Evolutionary conservation across 345 rosid genomes (phyloP), one percentile per base, ranked within the genome.

Genomic region (Salix exigua): DNA sequence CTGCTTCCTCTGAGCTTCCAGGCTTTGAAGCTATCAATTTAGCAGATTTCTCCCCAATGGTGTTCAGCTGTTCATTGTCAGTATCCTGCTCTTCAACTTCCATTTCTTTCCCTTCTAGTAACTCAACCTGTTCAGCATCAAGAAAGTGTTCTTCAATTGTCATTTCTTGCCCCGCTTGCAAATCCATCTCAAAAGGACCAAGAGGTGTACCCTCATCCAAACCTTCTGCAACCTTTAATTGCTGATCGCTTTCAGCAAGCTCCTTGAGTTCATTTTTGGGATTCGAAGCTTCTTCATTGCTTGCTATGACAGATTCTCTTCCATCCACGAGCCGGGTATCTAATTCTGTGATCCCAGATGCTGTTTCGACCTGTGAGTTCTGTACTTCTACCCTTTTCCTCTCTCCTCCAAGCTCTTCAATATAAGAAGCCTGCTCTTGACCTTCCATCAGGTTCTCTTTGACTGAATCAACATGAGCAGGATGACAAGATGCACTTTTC

Each of bases 51-150:
- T 83, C 83, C 71, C 77, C 82, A 5, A 26, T 38, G 42, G 33
- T 65, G 38, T 66, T 37, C 12, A 58, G 75, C 53, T 86, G 81
- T 63, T 85, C 85, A 65, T 71, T 58, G 12, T 83, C 82, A 35
- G 68, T 70, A 64, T 72, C 82, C 51, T 50, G 86, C 62, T 82
- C 87, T 70, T 83, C 89, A 61, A 72, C 75, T 79, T 83, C 89
- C 80, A 77, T 86, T 68, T 83, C 88, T 74, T 73, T 75, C 73
- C 60, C 75, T 55, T 75, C 85, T 30, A 69, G 84, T 50, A 80
- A 70, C 75, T 48, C 77, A 72, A 66, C 74, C 35, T 50, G 82
- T 68, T 83, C 88, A 44, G 80, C 74, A 78, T 72, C 77, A 76
- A 66, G 55, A 78, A 30, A 79, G 48, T 26, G 78, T 37, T 84